Conservation (phyloP, 495 filamentous ascomycete species). For the Recurvomyces mirabilis region DNA sequence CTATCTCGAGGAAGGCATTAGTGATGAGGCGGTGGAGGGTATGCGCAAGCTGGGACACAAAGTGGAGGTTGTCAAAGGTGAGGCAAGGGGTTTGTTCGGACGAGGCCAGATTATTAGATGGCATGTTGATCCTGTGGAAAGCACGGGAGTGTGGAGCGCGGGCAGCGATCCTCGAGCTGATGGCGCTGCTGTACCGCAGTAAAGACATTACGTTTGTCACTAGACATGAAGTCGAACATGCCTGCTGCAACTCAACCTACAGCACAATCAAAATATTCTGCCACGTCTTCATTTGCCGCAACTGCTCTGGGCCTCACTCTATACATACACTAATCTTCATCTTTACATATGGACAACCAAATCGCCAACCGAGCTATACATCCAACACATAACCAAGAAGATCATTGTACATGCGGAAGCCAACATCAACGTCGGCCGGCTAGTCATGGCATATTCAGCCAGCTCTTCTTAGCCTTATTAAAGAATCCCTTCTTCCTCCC, state of each 20-base stretch:
- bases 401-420: too few species aligned
- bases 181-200: slow-evolving; percentile 63
- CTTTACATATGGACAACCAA: too few species aligned
- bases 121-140: slow-evolving; percentile 51
- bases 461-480: slow-evolving; percentile 11
- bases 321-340: too few species aligned
- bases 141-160: slow-evolving; percentile 60
- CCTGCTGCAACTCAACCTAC: too few species aligned
- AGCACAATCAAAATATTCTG: too few species aligned
- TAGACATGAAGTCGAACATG: too few species aligned
- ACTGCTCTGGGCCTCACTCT: too few species aligned
- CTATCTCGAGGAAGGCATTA: slow-evolving; percentile 78
- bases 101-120: slow-evolving; percentile 79
- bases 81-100: slow-evolving; percentile 66
- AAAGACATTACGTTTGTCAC: too few species aligned
- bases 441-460: slow-evolving; percentile 20
- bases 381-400: too few species aligned
- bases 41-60: slow-evolving; percentile 61
- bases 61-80: slow-evolving; percentile 55
- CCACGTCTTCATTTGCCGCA: too few species aligned
- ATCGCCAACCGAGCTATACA: too few species aligned
- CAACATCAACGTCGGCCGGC: too few species aligned
- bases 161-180: slow-evolving; percentile 86
- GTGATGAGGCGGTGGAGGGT: slow-evolving; percentile 50
- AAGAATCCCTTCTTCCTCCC: slow-evolving; percentile 8